Percentiles rank a stretch among this genome's conserved stretches.
Evolutionary conservation across 371 early-diverging fungal genomes (phyloP).

Genomic region (Apophysomyces elegans): DNA sequence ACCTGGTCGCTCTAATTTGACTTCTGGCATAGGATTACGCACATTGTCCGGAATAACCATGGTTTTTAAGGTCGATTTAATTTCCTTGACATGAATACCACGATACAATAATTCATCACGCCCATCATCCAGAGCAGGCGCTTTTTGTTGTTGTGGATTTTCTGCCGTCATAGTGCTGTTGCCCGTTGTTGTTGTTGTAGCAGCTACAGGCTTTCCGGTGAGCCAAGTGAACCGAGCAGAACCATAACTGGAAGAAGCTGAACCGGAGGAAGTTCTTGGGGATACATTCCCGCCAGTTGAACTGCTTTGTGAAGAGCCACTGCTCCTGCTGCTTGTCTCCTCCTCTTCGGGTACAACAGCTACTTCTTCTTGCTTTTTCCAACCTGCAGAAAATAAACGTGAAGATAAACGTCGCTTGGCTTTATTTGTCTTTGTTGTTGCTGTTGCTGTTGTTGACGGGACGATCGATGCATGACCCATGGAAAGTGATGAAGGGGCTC

Average conservation of each 20-base stretch:
- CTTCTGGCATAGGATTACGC: slow-evolving; percentile 43
- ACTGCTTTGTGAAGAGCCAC: slow-evolving; percentile 21
- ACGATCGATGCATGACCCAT: slow-evolving; percentile 52
- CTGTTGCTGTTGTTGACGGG: slow-evolving; percentile 1
- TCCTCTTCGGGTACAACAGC: slow-evolving; percentile 5
- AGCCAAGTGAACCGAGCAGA: slow-evolving; percentile 26
- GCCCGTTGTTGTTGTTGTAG: not conserved
- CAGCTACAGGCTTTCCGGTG: not conserved
- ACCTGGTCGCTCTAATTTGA: slow-evolving; percentile 49
- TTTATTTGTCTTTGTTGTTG: slow-evolving; percentile 9
- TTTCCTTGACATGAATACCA: slow-evolving; percentile 57
- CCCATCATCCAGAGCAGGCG: slow-evolving; percentile 36
- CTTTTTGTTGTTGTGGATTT: not conserved
- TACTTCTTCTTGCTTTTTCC: slow-evolving; percentile 9
- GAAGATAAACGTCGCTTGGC: slow-evolving; percentile 7
- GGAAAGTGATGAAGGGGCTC: slow-evolving; percentile 40
- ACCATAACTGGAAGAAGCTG: slow-evolving; percentile 1
- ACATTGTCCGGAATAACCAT: slow-evolving; percentile 51
- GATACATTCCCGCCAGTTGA: not conserved
- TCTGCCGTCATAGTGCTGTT: too few species aligned
- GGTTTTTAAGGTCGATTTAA: slow-evolving; percentile 52
- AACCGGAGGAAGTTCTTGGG: slow-evolving; percentile 18
- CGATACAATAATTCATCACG: slow-evolving; percentile 46
- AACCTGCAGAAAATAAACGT: slow-evolving; percentile 7
- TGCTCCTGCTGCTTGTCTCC: slow-evolving; percentile 8